phyloP scores from a whole-genome alignment of 2,329 filamentous ascomycete genomes.

The Trematosphaeria pertusa region DNA sequence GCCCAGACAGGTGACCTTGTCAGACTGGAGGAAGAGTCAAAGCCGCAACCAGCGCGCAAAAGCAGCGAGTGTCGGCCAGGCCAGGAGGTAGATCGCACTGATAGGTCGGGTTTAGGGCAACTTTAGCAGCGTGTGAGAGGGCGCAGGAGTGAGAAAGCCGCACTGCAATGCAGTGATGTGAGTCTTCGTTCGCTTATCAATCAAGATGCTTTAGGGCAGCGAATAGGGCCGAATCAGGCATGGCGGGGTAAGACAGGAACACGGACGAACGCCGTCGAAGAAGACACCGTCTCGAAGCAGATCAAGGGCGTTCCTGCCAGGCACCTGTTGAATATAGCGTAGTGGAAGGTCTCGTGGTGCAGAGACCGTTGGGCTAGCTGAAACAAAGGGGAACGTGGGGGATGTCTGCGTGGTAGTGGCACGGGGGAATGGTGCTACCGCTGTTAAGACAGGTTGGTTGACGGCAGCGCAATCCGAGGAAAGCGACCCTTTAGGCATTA shows the following conservation, averaged over 20 bases:
- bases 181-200: slow-evolving; percentile 19
- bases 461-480: too few relatives aligned
- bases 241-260: slow-evolving; percentile 16
- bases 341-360: too few relatives aligned
- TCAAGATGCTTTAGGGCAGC: slow-evolving; percentile 16
- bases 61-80: slow-evolving; percentile 17
- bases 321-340: too few relatives aligned
- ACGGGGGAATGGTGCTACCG: too few relatives aligned
- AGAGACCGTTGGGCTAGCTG: too few relatives aligned
- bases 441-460: too few relatives aligned
- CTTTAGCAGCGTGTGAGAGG: slow-evolving; percentile 2
- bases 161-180: slow-evolving; percentile 3
- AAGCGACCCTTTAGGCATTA: too few relatives aligned
- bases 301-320: too few relatives aligned
- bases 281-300: not conserved
- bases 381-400: too few relatives aligned
- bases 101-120: slow-evolving; percentile 11
- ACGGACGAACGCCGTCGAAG: slow-evolving; percentile 18
- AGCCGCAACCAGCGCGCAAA: slow-evolving; percentile 16
- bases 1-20: slow-evolving; percentile 24
- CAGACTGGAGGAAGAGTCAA: slow-evolving; percentile 14
- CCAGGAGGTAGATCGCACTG: slow-evolving; percentile 1
- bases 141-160: not conserved
- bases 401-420: too few relatives aligned
- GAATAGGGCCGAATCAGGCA: slow-evolving; percentile 13